A percentile compares a stretch with the other conserved stretches of the same genome.
Conservation (phyloP, 306 rosid genomes). For the Cicer chorassanicum region DNA sequence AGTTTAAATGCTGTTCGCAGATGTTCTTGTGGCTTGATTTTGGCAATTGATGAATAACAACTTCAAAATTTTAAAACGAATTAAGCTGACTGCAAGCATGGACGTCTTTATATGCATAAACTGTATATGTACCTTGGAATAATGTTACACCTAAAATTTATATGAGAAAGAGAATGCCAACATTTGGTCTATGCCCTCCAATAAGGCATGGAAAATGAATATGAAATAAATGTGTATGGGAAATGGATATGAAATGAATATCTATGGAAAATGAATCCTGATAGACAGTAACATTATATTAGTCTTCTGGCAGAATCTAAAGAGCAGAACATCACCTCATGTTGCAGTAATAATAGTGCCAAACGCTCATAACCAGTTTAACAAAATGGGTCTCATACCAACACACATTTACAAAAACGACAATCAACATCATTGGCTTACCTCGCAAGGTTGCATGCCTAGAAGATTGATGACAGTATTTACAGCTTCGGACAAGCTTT, state of each 20-base stretch:
- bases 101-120: not conserved
- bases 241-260: not conserved
- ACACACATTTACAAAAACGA: slow-evolving; percentile 21
- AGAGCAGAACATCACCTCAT: slow-evolving; percentile 3
- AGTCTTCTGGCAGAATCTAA: slow-evolving; percentile 12
- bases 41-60: slow-evolving; percentile 6
- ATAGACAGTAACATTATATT: not conserved
- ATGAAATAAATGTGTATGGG: not conserved
- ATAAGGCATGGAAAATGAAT: not conserved
- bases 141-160: slow-evolving; percentile 27
- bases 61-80: slow-evolving; percentile 10
- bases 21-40: not conserved
- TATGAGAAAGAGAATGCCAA: slow-evolving; percentile 16
- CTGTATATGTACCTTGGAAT: not conserved
- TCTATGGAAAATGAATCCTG: not conserved
- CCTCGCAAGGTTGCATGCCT: slow-evolving; percentile 99
- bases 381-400: slow-evolving; percentile 6
- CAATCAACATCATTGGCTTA: slow-evolving; percentile 46
- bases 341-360: slow-evolving; percentile 16
- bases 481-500: slow-evolving; percentile 87
- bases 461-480: slow-evolving; percentile 81
- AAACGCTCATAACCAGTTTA: slow-evolving; percentile 29
- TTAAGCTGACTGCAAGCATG: not conserved
- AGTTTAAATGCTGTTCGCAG: slow-evolving; percentile 11
- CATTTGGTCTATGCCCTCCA: slow-evolving; percentile 29